Conservation (phyloP, 2,329 filamentous ascomycete genomes). For the Ophiostoma montium region DNA sequence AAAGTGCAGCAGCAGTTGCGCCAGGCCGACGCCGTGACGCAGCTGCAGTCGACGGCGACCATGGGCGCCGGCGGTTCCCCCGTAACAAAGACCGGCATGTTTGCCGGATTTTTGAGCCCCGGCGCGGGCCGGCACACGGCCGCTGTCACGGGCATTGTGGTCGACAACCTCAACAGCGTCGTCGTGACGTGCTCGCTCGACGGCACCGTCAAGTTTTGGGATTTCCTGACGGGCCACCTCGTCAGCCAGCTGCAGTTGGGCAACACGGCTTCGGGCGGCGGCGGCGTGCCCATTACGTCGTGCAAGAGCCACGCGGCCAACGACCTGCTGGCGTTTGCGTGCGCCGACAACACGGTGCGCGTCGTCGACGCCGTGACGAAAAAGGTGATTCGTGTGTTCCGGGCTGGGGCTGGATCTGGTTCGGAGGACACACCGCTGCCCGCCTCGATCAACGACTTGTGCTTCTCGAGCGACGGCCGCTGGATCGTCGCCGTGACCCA, state of each 20-base stretch:
- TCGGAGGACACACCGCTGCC: too few species aligned
- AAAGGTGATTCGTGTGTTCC: slow-evolving; percentile 83
- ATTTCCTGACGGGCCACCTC: slow-evolving; percentile 71
- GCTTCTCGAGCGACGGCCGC: slow-evolving; percentile 82
- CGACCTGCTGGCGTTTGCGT: slow-evolving; percentile 77
- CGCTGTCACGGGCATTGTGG: slow-evolving; percentile 69
- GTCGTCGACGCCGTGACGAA: slow-evolving; percentile 84
- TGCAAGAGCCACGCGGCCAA: slow-evolving; percentile 71
- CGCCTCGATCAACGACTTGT: slow-evolving; percentile 56
- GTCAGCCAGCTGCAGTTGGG: slow-evolving; percentile 70
- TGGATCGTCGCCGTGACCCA: slow-evolving; percentile 86
- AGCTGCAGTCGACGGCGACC: slow-evolving; percentile 31
- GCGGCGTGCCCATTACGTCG: slow-evolving; percentile 49
- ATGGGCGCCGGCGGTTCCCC: slow-evolving; percentile 14
- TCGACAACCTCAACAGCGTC: slow-evolving; percentile 78
- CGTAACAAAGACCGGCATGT: neutral
- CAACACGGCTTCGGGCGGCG: slow-evolving; percentile 34
- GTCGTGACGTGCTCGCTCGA: slow-evolving; percentile 80
- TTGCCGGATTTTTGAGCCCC: slow-evolving; percentile 16
- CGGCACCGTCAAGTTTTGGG: slow-evolving; percentile 95
- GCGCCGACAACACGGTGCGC: slow-evolving; percentile 76
- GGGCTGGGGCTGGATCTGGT: slow-evolving; percentile 42
- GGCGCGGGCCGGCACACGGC: slow-evolving; percentile 63
- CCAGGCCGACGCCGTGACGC: slow-evolving; percentile 39
- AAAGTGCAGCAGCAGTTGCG: slow-evolving; percentile 51